Conservation (phyloP, 1,139 yeast species). For the Geotrichum restrictum region DNA sequence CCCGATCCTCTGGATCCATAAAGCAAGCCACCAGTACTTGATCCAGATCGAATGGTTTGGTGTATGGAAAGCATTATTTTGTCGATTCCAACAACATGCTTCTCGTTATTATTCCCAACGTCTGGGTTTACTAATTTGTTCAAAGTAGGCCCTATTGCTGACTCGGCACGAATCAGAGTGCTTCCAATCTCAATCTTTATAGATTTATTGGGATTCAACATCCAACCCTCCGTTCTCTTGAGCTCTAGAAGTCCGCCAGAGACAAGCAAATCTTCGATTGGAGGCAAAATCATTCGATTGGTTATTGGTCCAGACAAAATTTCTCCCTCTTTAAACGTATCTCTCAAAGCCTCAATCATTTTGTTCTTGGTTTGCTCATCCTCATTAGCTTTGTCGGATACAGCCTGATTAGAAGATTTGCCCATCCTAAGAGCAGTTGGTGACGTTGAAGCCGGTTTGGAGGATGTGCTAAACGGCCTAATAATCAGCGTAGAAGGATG, state of each 20-base stretch:
- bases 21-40: conserved; percentile 55
- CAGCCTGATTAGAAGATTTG: conserved; percentile 20
- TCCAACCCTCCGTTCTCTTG: conserved; percentile 50
- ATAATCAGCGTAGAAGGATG: conserved; percentile 46
- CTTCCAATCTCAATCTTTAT: conserved; percentile 48
- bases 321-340: conserved; percentile 14
- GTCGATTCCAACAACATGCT: conserved; percentile 57
- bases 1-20: conserved; percentile 83
- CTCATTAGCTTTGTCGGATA: conserved; percentile 23
- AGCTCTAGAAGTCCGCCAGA: conserved; percentile 61
- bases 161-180: conserved; percentile 50
- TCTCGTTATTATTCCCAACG: conserved; percentile 1
- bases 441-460: conserved; percentile 32
- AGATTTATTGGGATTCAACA: conserved; percentile 35
- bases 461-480: conserved; percentile 55
- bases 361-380: conserved; percentile 25
- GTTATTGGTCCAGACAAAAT: conserved; percentile 30
- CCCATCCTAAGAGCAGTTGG: conserved; percentile 28
- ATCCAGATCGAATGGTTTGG: conserved; percentile 44
- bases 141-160: conserved; percentile 43
- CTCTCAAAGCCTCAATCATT: conserved; percentile 24
- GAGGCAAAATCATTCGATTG: conserved; percentile 41
- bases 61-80: conserved; percentile 44
- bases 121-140: conserved; percentile 10
- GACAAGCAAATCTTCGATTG: conserved; percentile 48